A percentile compares a stretch with the other conserved stretches of the same genome.
These are phyloP conservation scores for Trichoderma arundinaceum DNA, from an alignment of 2,329 filamentous ascomycete species.

Conservation along the genomic window DNA sequence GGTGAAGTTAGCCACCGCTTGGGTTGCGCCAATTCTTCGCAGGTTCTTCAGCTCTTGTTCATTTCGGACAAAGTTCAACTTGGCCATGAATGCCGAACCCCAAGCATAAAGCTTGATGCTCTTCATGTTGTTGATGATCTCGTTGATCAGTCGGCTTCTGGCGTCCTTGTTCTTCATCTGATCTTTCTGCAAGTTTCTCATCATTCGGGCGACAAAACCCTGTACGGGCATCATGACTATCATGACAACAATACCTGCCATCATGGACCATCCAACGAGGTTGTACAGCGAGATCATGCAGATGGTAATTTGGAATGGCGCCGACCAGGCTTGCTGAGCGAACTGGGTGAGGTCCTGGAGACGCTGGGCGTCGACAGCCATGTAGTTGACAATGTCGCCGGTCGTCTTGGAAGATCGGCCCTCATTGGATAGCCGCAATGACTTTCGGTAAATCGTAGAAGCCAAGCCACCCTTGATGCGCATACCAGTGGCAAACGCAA, in stretches of 20 bases:
- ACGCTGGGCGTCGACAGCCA: conserved; percentile 97
- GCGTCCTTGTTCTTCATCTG: conserved; percentile 99
- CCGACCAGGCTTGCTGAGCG: conserved; percentile 93
- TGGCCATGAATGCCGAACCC: conserved; percentile 97
- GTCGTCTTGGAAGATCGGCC: conserved; percentile 87
- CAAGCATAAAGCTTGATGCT: conserved; percentile 98
- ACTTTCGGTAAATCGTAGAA: conserved; percentile 90
- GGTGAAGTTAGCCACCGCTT: conserved; percentile 94
- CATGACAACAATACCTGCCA: conserved; percentile 94
- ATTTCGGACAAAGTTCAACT: conserved; percentile 94
- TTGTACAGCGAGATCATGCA: conserved; percentile 97
- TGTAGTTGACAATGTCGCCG: conserved; percentile 98
- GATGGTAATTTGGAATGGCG: conserved; percentile 92
- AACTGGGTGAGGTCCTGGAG: conserved; percentile 95
- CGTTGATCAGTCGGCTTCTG: conserved; percentile 89
- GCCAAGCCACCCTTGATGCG: conserved; percentile 90
- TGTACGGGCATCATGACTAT: conserved; percentile 97
- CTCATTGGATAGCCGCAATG: conserved; percentile 88
- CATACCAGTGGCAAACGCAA: conserved; percentile 95
- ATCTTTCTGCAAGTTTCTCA: conserved; percentile 91
- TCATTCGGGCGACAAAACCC: conserved; percentile 85
- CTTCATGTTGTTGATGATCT: conserved; percentile 99
- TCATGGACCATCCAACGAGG: conserved; percentile 92
- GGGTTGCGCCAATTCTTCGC: conserved; percentile 91
- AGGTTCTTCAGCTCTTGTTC: conserved; percentile 94